phyloP scores from a whole-genome alignment of 495 filamentous ascomycete species.

The Parathielavia appendiculata region DNA sequence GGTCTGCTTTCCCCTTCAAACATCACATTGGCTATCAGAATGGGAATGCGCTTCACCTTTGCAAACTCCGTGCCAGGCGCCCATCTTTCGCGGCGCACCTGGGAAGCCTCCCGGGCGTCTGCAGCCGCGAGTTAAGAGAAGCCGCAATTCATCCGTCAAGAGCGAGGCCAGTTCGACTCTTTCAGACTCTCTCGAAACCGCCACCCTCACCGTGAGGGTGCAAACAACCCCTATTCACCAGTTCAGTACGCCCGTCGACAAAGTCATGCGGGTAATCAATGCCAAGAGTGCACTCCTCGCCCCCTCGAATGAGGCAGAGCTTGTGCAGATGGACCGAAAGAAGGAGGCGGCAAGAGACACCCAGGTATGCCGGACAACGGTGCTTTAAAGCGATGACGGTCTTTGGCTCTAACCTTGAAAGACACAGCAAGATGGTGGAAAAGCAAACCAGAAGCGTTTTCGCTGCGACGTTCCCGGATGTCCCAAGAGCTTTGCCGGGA shows the following conservation, averaged over 20 bases:
- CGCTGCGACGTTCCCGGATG: slow-evolving; percentile 71
- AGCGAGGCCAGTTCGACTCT: slow-evolving; percentile 27
- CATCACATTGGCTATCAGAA: no score
- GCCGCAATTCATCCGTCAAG: slow-evolving; percentile 37
- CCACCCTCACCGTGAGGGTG: slow-evolving; percentile 27
- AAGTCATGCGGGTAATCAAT: slow-evolving; percentile 90
- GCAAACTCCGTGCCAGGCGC: slow-evolving; percentile 32
- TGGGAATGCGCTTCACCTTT: slow-evolving; percentile 32
- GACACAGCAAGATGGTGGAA: slow-evolving; percentile 1
- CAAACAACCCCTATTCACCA: slow-evolving; percentile 39
- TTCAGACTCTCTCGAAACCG: slow-evolving; percentile 23
- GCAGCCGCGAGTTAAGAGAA: slow-evolving; percentile 24
- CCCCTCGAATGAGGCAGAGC: slow-evolving; percentile 10
- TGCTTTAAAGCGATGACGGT: no score
- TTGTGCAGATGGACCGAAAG: background rate
- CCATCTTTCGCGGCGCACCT: slow-evolving; percentile 27
- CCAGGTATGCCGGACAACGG: no score
- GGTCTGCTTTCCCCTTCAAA: no score
- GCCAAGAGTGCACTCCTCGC: slow-evolving; percentile 49
- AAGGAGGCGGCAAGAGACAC: no score
- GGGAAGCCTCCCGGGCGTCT: slow-evolving; percentile 33
- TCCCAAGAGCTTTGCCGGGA: slow-evolving; percentile 79
- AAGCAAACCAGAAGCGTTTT: slow-evolving; percentile 58
- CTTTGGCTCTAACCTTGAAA: no score
- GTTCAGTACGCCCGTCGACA: slow-evolving; percentile 80